phyloP scores from a whole-genome alignment of 2,329 filamentous ascomycete genomes.

The Colletotrichum sp. region DNA sequence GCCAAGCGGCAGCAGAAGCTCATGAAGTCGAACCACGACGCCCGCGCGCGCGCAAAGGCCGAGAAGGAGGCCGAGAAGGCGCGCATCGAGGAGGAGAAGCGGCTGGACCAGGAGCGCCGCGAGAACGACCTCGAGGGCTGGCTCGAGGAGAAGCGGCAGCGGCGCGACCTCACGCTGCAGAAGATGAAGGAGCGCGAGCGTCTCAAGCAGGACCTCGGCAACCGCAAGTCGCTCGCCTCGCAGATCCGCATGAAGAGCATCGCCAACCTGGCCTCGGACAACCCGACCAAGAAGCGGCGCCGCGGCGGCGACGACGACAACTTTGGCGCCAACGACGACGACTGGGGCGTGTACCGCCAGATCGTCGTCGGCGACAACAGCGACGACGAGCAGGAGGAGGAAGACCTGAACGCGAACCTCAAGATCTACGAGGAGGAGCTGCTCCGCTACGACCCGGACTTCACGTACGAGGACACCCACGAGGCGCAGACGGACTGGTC shows the following conservation, averaged over 20 bases:
- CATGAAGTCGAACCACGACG: slow-evolving; percentile 94
- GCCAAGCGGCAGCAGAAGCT: slow-evolving; percentile 91
- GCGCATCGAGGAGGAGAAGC: slow-evolving; percentile 80
- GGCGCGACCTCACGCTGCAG: slow-evolving; percentile 72
- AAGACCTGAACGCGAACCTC: slow-evolving; percentile 78
- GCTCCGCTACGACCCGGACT: slow-evolving; percentile 83
- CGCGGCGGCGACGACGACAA: slow-evolving; percentile 92
- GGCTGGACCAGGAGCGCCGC: slow-evolving; percentile 81
- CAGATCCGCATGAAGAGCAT: slow-evolving; percentile 99
- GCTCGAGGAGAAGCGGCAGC: slow-evolving; percentile 81
- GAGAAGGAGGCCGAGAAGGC: slow-evolving; percentile 95
- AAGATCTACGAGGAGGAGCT: slow-evolving; percentile 84
- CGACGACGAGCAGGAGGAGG: slow-evolving; percentile 91
- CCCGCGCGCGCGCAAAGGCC: slow-evolving; percentile 88
- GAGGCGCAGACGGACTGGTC: slow-evolving; percentile 96
- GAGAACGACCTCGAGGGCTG: slow-evolving; percentile 85
- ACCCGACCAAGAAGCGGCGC: slow-evolving; percentile 81
- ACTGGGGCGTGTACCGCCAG: slow-evolving; percentile 96
- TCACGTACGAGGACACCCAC: slow-evolving; percentile 90
- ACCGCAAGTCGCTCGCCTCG: slow-evolving; percentile 93
- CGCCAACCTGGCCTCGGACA: slow-evolving; percentile 92
- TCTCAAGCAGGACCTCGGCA: slow-evolving; percentile 91
- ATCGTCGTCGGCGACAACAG: slow-evolving; percentile 84
- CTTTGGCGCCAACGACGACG: slow-evolving; percentile 95
- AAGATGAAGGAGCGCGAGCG: slow-evolving; percentile 94